Percentiles rank a stretch among this genome's conserved stretches.
Conservation (phyloP, 2,329 filamentous ascomycete genomes). For the Aulographum hederae region DNA sequence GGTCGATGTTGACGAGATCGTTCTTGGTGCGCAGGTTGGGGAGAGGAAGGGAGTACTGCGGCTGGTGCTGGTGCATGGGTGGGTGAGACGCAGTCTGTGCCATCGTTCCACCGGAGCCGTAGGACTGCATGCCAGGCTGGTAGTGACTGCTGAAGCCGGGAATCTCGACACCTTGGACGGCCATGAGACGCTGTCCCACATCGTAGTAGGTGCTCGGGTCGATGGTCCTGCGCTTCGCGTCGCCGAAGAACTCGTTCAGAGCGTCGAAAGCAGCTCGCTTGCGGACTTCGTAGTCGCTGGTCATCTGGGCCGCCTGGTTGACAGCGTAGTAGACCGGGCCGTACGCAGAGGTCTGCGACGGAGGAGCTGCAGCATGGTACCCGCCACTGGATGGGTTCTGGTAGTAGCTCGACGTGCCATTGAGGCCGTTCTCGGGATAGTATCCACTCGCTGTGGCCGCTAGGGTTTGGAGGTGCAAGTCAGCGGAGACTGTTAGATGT, state of each 20-base stretch:
- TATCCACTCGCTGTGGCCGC: conserved; percentile 30
- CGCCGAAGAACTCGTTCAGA: conserved; percentile 85
- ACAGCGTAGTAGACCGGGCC: conserved; percentile 63
- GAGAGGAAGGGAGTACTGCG: conserved; percentile 62
- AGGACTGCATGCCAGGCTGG: conserved; percentile 32
- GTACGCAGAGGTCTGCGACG: conserved; percentile 34
- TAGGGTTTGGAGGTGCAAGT: conserved; percentile 29
- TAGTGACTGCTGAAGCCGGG: conserved; percentile 11
- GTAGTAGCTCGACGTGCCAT: conserved; percentile 4
- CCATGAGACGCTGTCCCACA: conserved; percentile 74
- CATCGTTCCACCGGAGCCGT: conserved; percentile 30
- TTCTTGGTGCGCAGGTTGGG: conserved; percentile 87
- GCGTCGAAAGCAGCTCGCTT: conserved; percentile 71
- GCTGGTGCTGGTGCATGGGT: conserved; percentile 46
- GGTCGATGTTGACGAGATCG: conserved; percentile 84
- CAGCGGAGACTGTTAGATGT: conserved; percentile 20
- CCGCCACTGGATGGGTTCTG: conserved; percentile 12
- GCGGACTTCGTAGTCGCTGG: conserved; percentile 45
- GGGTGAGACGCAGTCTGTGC: conserved; percentile 34
- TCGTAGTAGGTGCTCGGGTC: conserved; percentile 80
- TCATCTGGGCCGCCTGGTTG: conserved; percentile 46
- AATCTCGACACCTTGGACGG: conserved; percentile 51
- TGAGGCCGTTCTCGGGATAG: conserved; percentile 24
- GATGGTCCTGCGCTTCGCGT: conserved; percentile 78
- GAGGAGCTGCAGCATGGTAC: conserved; percentile 4